Evolutionary conservation across 768 basidiomycete genomes (phyloP), one percentile per base, ranked within the genome.

Genomic region (Strobilomyces echinocephalus): DNA sequence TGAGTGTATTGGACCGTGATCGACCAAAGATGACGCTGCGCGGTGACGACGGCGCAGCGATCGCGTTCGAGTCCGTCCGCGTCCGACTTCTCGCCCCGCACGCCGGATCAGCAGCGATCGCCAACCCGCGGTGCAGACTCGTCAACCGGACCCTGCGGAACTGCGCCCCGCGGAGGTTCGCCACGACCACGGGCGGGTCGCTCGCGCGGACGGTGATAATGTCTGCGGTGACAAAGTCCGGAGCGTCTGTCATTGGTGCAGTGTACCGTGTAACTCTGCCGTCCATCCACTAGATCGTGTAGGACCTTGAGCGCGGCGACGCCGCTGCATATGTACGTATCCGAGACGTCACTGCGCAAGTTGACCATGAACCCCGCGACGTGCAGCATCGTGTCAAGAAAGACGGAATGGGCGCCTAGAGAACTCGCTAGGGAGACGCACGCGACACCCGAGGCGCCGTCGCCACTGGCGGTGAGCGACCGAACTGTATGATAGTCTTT

Each of bases 321-420:
- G 21, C 77, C 73, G 28, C 69, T 77, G 72, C 87, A 89, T 50
- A 90, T 84, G 63, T 79, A 84, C 1, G 77, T 82, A 49, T 85
- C 78, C 26, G 78, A 70, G 24, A 72, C 50, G 10, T 70, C 66
- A 8, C 76, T 79, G 38, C 74, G 77, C 61, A 81, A 63, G 64
- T 89, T 90, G 24, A 81, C 76, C 33, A 88, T 69, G 66, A 89
- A 87, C 4, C 88, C 88, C 0, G 86, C 80, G 35, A 80, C 75
- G 53, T 90, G 88, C 31, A 88, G 70, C 30, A 89, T 70, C 0
- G 83, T 80, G 56, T 89, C 87, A 53, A 79, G 70, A 67, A 88
- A 86, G 24, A 85, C 63, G 6, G 82, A 80, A 55, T 84, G 76
- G 4, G 73, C 68, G 10, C 74, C 69, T 55, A 76, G 79, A 12